phyloP scores from a whole-genome alignment of 208 protist genomes.

The Baffinella frigidus region DNA sequence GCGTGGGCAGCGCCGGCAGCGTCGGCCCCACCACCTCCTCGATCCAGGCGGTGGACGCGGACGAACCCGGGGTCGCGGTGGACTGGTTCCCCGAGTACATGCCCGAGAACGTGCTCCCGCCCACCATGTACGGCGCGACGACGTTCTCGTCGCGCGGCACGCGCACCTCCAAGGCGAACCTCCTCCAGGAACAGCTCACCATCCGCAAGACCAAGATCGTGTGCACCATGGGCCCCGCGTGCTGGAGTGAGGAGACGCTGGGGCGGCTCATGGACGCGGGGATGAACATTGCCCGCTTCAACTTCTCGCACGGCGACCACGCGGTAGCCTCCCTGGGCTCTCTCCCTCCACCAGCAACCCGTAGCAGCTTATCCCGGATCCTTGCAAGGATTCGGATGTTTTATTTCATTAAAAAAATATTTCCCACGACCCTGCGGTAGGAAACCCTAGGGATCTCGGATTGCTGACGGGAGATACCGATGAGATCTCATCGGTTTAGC shows the following conservation, averaged over 20 bases:
- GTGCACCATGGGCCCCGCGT: constrained; percentile 61
- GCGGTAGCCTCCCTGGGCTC: too few relatives aligned
- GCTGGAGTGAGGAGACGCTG: constrained; percentile 50
- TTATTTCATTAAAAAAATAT: too few relatives aligned
- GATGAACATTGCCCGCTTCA: constrained; percentile 94
- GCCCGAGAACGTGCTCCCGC: constrained; percentile 36
- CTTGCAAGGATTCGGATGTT: not conserved
- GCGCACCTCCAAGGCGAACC: constrained; percentile 15
- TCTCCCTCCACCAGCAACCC: too few relatives aligned
- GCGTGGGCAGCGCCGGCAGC: too few relatives aligned
- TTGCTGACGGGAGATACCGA: too few relatives aligned
- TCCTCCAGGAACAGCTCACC: constrained; percentile 12
- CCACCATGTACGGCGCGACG: not conserved
- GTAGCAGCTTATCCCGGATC: too few relatives aligned
- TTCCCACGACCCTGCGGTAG: too few relatives aligned
- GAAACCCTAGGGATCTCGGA: too few relatives aligned
- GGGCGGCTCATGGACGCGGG: constrained; percentile 77
- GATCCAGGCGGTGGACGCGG: not conserved
- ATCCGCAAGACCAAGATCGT: constrained; percentile 61
- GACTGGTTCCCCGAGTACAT: constrained; percentile 60
- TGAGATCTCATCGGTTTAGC: too few relatives aligned
- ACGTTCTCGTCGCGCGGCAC: constrained; percentile 52
- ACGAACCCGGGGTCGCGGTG: not conserved
- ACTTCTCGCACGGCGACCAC: constrained; percentile 81
- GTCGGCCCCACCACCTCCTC: too few relatives aligned